These are phyloP conservation scores for Coemansia sp. DNA, from an alignment of 192 early-diverging fungal species.

Conservation along the genomic window DNA sequence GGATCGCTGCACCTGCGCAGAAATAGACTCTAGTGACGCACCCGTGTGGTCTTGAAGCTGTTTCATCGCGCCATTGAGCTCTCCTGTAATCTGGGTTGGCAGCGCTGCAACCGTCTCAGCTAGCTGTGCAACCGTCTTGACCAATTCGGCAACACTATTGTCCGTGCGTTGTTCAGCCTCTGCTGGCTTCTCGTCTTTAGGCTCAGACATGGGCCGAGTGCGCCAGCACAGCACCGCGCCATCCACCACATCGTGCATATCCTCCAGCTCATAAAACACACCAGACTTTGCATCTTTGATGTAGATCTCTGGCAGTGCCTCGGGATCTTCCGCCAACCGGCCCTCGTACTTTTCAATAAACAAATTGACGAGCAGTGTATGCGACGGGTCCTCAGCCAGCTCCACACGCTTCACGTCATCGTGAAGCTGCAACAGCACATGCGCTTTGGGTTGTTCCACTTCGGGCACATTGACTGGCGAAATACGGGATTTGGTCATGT, in stretches of 20 bases:
- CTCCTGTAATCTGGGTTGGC: constrained; percentile 55
- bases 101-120: constrained; percentile 56
- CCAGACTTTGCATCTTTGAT: constrained; percentile 58
- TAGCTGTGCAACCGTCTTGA: constrained; percentile 30
- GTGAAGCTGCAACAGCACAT: constrained; percentile 63
- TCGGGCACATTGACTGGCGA: constrained; percentile 8
- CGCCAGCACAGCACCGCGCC: constrained; percentile 55
- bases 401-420: constrained; percentile 62
- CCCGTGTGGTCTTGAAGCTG: constrained; percentile 5
- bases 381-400: constrained; percentile 58
- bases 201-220: constrained; percentile 12
- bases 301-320: constrained; percentile 66
- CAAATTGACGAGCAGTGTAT: constrained; percentile 63
- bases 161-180: neutral
- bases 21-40: constrained; percentile 4
- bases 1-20: neutral
- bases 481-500: constrained; percentile 46
- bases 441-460: constrained; percentile 7
- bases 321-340: constrained; percentile 60
- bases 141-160: constrained; percentile 1
- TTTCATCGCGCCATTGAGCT: constrained; percentile 21
- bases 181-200: constrained; percentile 4
- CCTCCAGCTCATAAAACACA: constrained; percentile 68
- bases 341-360: constrained; percentile 74
- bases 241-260: constrained; percentile 61